Evolutionary conservation across 257 asterid genomes (phyloP), one percentile per base, ranked within the genome.

Genomic region (Solanum tacnaense): DNA sequence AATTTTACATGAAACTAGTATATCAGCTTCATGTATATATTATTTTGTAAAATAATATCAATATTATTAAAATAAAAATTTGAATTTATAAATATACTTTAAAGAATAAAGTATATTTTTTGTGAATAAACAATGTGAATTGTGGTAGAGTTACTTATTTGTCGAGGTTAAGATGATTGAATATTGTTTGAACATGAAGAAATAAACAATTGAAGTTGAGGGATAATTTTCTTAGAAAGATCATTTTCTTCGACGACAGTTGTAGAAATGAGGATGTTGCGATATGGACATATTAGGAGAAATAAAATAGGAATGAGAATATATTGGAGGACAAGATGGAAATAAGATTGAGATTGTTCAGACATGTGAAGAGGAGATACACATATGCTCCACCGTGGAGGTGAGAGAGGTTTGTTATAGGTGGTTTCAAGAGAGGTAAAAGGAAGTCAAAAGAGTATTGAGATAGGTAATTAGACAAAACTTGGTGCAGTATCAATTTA

Each of bases 401-500:
- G 65, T 56, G 65, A 56, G 65, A 18, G n/a, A 3, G n/a, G 4
- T 56, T 6, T 2, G 23, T 0, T 56, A 52, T 52, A 1, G 65
- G 1, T 56, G 65, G n/a, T 56, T 56, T 2, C 0, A 56, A 0
- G n/a, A 56, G 4, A 56, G 10, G 4, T 6, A 56, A 0, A 56
- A 56, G 65, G 2, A 56, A 0, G 65, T 18, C 65, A 18, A 18
- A 56, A 56, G n/a, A 18, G n/a, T 56, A 56, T 6, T 18, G 2
- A 18, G 23, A 52, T 52, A 52, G n/a, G 65, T 56, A 56, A 0
- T 18, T 2, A 56, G 65, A 56, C 11, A 56, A 52, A 16, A 18
- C n/a, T 56, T 56, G 25, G 1, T 56, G 2, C 4, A 56, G 0
- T 2, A 18, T 7, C 1, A 56, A 0, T 0, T 56, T 18, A 2